A percentile compares a stretch with the other conserved stretches of the same genome.
Evolutionary conservation across 2,329 filamentous ascomycete genomes (phyloP).

Genomic region (Daldinia eschscholtzii): DNA sequence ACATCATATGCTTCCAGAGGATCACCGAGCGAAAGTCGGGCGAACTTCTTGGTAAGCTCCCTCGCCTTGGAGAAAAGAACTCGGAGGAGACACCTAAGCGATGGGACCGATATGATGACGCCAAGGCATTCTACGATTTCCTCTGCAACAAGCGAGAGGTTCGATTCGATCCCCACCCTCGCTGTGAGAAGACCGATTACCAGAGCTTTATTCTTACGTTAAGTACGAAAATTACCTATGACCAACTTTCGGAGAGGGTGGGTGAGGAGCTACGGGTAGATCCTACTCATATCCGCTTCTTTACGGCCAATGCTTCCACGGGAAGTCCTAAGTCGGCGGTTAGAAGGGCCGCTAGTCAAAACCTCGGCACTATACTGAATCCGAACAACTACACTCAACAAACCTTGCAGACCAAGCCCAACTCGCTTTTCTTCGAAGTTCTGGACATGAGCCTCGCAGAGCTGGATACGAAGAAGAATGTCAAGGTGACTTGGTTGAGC

Average conservation of each 20-base stretch:
- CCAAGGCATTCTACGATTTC: slow-evolving; percentile 92
- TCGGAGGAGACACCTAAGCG: slow-evolving; percentile 56
- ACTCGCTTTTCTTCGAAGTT: slow-evolving; percentile 91
- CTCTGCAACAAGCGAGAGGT: slow-evolving; percentile 85
- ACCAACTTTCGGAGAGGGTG: slow-evolving; percentile 86
- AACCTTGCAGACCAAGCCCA: slow-evolving; percentile 76
- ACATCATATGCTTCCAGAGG: slow-evolving; percentile 95
- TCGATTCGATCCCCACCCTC: slow-evolving; percentile 78
- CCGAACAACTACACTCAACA: slow-evolving; percentile 79
- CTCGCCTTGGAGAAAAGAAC: slow-evolving; percentile 56
- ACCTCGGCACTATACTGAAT: slow-evolving; percentile 82
- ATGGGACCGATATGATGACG: slow-evolving; percentile 74
- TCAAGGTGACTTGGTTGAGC: slow-evolving; percentile 86
- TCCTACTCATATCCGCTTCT: slow-evolving; percentile 90
- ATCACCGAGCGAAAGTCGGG: slow-evolving; percentile 62
- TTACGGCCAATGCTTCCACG: slow-evolving; percentile 81
- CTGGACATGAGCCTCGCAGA: slow-evolving; percentile 95
- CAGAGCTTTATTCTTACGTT: slow-evolving; percentile 81
- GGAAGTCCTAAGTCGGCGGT: slow-evolving; percentile 83
- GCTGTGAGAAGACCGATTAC: slow-evolving; percentile 68
- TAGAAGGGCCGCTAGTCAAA: slow-evolving; percentile 78
- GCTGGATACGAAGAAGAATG: slow-evolving; percentile 88
- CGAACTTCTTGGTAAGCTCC: slow-evolving; percentile 56
- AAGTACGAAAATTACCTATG: slow-evolving; percentile 90
- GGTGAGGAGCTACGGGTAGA: slow-evolving; percentile 81